Evolutionary conservation across 1,139 yeast genomes (phyloP).

Genomic region (Candida tropicalis): DNA sequence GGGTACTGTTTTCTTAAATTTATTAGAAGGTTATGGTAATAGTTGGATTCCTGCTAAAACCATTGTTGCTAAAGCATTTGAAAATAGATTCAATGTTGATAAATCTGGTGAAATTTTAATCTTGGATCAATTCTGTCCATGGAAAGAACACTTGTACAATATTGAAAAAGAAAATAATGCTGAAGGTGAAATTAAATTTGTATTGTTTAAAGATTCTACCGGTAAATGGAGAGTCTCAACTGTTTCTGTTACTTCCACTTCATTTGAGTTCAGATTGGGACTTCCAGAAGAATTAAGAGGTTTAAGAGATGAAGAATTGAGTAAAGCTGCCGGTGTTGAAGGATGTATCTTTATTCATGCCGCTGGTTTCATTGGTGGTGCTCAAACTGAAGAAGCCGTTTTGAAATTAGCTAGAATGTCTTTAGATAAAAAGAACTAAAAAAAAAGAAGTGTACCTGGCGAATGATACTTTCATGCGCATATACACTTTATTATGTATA

Average conservation of each 20-base stretch:
- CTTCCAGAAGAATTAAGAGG: slow-evolving; percentile 95
- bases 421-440: slow-evolving; percentile 13
- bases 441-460: background rate
- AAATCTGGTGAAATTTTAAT: slow-evolving; percentile 72
- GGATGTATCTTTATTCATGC: slow-evolving; percentile 95
- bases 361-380: slow-evolving; percentile 97
- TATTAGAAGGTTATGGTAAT: slow-evolving; percentile 72
- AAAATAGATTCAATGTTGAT: slow-evolving; percentile 54
- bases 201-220: slow-evolving; percentile 74
- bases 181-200: slow-evolving; percentile 68
- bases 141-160: slow-evolving; percentile 89
- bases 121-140: slow-evolving; percentile 77
- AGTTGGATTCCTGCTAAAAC: slow-evolving; percentile 92
- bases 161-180: slow-evolving; percentile 65
- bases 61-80: slow-evolving; percentile 71
- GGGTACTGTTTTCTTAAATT: slow-evolving; percentile 75
- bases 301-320: slow-evolving; percentile 79
- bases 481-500: background rate
- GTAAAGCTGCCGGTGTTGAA: slow-evolving; percentile 70
- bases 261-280: slow-evolving; percentile 84
- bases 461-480: no score
- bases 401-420: slow-evolving; percentile 66
- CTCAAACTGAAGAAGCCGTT: slow-evolving; percentile 77
- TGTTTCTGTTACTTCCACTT: slow-evolving; percentile 71
- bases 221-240: slow-evolving; percentile 89